phyloP scores from a whole-genome alignment of 768 basidiomycete genomes.

The Pleurotus ostreatus region DNA sequence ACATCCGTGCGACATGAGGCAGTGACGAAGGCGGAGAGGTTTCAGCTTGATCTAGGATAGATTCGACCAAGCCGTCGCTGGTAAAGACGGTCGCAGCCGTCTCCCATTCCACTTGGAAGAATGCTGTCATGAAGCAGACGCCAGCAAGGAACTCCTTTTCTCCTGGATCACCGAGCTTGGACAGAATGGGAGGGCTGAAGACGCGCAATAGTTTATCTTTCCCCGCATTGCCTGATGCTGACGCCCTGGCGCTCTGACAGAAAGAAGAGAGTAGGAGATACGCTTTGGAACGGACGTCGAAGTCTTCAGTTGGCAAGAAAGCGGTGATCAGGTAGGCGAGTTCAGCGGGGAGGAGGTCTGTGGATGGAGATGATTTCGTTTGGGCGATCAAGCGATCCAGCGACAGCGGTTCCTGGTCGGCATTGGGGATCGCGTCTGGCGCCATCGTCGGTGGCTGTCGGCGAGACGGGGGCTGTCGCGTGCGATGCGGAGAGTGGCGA shows the following conservation, averaged over 20 bases:
- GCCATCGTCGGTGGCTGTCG: neutral
- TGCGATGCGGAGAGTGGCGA: neutral
- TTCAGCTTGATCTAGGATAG: slow-evolving; percentile 68
- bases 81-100: slow-evolving; percentile 63
- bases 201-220: slow-evolving; percentile 45
- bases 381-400: slow-evolving; percentile 29
- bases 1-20: slow-evolving; percentile 60
- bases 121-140: slow-evolving; percentile 65
- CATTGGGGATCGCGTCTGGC: slow-evolving; percentile 7
- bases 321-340: slow-evolving; percentile 45
- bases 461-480: neutral
- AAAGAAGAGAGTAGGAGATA: slow-evolving; percentile 66
- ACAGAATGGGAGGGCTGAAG: slow-evolving; percentile 47
- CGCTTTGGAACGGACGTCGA: slow-evolving; percentile 56
- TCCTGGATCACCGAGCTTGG: slow-evolving; percentile 50
- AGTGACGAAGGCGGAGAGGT: slow-evolving; percentile 41
- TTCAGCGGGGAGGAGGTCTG: slow-evolving; percentile 49
- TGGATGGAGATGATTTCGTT: slow-evolving; percentile 21
- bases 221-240: slow-evolving; percentile 34
- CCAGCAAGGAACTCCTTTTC: slow-evolving; percentile 51
- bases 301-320: slow-evolving; percentile 45
- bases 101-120: slow-evolving; percentile 80
- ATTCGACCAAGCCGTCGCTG: slow-evolving; percentile 58
- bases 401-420: slow-evolving; percentile 11
- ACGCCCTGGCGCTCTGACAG: slow-evolving; percentile 54